Evolutionary conservation across 306 rosid species (phyloP).

Genomic region (Medicago lupulina): DNA sequence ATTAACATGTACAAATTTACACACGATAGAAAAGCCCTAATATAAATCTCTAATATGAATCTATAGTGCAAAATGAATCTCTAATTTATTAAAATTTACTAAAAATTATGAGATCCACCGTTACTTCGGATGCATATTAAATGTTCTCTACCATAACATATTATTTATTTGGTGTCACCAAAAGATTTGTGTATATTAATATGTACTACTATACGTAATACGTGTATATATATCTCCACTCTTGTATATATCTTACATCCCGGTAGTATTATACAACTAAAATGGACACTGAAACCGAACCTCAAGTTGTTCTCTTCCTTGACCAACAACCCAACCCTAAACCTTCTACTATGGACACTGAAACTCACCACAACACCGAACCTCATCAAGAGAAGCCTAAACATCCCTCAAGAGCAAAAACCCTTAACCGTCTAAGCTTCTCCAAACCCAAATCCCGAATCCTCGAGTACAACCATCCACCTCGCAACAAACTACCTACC

Average conservation of each 20-base stretch:
- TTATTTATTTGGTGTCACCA: not conserved
- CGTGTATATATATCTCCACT: too few relatives aligned
- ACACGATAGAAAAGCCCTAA: too few relatives aligned
- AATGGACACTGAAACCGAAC: slow-evolving; percentile 47
- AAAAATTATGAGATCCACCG: too few relatives aligned
- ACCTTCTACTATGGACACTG: slow-evolving; percentile 41
- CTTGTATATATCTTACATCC: too few relatives aligned
- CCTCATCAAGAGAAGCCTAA: slow-evolving; percentile 37
- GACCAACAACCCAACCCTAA: slow-evolving; percentile 50
- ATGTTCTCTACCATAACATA: too few relatives aligned
- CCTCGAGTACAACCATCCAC: slow-evolving; percentile 39
- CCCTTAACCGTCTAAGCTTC: slow-evolving; percentile 54
- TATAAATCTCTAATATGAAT: too few relatives aligned
- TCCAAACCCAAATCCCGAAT: slow-evolving; percentile 61
- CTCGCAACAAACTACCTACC: slow-evolving; percentile 12
- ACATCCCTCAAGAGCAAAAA: slow-evolving; percentile 37
- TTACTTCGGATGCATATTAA: too few relatives aligned
- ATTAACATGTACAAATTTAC: too few relatives aligned
- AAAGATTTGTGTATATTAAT: not conserved
- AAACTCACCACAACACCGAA: slow-evolving; percentile 11
- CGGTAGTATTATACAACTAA: not conserved
- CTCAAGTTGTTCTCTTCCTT: slow-evolving; percentile 50
- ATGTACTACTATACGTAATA: too few relatives aligned
- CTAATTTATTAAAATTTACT: too few relatives aligned
- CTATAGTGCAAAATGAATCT: too few relatives aligned